Percentiles rank a stretch among this genome's conserved stretches.
These are phyloP conservation scores for Sphaerobolus stellatus DNA, from an alignment of 1,284 basidiomycete species.

Conservation along the genomic window DNA sequence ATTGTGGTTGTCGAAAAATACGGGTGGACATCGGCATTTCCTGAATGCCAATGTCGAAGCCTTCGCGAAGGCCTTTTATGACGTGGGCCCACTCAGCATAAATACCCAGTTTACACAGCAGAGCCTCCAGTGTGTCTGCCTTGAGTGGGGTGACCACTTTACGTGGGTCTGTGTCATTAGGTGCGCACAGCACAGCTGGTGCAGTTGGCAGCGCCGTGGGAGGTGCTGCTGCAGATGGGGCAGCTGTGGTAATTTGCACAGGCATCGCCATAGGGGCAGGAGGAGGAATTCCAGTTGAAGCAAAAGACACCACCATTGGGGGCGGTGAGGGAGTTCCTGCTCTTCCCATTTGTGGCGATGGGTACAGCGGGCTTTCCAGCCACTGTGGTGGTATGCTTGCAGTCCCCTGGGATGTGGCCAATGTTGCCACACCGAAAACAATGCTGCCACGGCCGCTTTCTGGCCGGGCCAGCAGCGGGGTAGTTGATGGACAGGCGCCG, in stretches of 20 bases:
- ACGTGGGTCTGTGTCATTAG: slow-evolving; percentile 24
- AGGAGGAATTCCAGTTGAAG: slow-evolving; percentile 17
- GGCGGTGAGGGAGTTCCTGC: too few relatives aligned
- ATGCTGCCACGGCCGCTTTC: too few relatives aligned
- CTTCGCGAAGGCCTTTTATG: slow-evolving; percentile 20
- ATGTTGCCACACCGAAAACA: slow-evolving; percentile 32
- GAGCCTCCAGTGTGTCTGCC: slow-evolving; percentile 14
- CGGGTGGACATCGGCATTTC: slow-evolving; percentile 11
- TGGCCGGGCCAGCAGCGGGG: too few relatives aligned
- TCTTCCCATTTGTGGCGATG: too few relatives aligned
- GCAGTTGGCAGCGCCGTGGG: slow-evolving; percentile 28
- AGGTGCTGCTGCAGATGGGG: slow-evolving; percentile 23
- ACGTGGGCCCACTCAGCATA: slow-evolving; percentile 22
- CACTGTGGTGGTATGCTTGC: slow-evolving; percentile 19
- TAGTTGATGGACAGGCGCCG: too few relatives aligned
- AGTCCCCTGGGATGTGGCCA: slow-evolving; percentile 26
- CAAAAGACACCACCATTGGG: slow-evolving; percentile 18
- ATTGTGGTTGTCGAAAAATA: slow-evolving; percentile 30
- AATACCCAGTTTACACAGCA: slow-evolving; percentile 19
- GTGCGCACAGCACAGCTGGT: too few relatives aligned
- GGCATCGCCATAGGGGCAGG: slow-evolving; percentile 16
- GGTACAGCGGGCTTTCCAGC: slow-evolving; percentile 19
- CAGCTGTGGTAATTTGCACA: slow-evolving; percentile 29
- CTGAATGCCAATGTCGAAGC: slow-evolving; percentile 33
- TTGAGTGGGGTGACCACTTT: slow-evolving; percentile 23